These are phyloP conservation scores for Termitomyces sp. DNA, from an alignment of 768 basidiomycete species.

Conservation along the genomic window DNA sequence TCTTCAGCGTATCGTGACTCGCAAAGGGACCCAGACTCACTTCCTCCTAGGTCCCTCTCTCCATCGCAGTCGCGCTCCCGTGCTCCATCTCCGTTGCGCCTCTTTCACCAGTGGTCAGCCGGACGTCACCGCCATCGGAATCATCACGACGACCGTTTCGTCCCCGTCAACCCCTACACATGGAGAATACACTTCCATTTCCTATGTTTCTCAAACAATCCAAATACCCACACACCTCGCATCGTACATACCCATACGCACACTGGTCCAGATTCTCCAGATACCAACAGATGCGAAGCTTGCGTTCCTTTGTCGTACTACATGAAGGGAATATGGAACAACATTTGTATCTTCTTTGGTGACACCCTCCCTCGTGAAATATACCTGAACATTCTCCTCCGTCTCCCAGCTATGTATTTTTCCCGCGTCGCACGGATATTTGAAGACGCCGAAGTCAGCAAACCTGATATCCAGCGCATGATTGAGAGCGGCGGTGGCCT, in stretches of 20 bases:
- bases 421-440: constrained; percentile 74
- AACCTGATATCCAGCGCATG: constrained; percentile 65
- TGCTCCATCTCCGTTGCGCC: constrained; percentile 56
- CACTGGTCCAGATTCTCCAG: constrained; percentile 4
- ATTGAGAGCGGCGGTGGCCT: constrained; percentile 17
- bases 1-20: constrained; percentile 24
- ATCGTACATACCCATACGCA: constrained; percentile 4
- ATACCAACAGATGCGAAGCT: constrained; percentile 3
- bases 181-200: constrained; percentile 23
- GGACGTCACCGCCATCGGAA: constrained; percentile 43
- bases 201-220: constrained; percentile 5
- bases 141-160: constrained; percentile 49
- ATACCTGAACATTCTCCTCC: constrained; percentile 41
- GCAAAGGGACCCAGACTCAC: constrained; percentile 22
- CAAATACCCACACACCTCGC: constrained; percentile 8
- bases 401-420: constrained; percentile 79
- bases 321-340: constrained; percentile 6
- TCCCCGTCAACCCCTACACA: constrained; percentile 55
- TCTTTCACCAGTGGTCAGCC: constrained; percentile 51
- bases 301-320: constrained; percentile 4
- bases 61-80: constrained; percentile 41
- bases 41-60: constrained; percentile 35
- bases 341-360: constrained; percentile 9
- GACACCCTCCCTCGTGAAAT: constrained; percentile 39
- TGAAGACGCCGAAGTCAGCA: constrained; percentile 74